Conservation (phyloP, 2,329 filamentous ascomycete species). For the Claviceps pusilla region DNA sequence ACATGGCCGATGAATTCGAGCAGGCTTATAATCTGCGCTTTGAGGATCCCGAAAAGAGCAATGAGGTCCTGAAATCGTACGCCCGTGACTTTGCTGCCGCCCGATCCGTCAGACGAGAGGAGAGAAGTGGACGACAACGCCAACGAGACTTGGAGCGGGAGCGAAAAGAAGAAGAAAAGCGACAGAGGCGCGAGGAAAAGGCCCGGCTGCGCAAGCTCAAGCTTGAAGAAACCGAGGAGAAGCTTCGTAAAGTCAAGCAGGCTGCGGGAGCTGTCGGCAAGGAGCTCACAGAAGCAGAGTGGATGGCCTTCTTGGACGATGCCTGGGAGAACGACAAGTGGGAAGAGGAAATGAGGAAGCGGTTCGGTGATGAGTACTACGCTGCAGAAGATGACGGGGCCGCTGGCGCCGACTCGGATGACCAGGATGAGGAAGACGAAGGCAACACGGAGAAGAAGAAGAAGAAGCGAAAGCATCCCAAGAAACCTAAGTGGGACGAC, state of each 20-base stretch:
- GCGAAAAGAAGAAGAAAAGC: conserved; percentile 64
- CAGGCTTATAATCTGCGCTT: conserved; percentile 92
- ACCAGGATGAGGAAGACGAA: conserved; percentile 23
- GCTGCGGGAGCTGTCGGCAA: conserved; percentile 66
- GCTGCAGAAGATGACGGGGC: conserved; percentile 44
- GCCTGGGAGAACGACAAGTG: conserved; percentile 81
- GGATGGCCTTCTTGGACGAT: conserved; percentile 70
- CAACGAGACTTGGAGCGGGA: conserved; percentile 64
- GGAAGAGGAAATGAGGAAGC: conserved; percentile 78
- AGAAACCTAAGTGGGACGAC: conserved; percentile 71
- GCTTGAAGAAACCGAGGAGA: conserved; percentile 78
- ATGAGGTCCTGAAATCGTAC: conserved; percentile 77
- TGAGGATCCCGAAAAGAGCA: conserved; percentile 76
- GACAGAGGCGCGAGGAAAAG: conserved; percentile 62
- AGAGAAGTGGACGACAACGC: conserved; percentile 60
- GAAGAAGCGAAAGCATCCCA: conserved; percentile 29
- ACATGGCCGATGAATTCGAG: conserved; percentile 78
- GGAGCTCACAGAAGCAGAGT: conserved; percentile 57
- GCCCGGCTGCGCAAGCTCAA: conserved; percentile 74
- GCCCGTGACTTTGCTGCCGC: conserved; percentile 71
- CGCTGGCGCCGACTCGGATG: conserved; percentile 47
- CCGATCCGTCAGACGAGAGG: conserved; percentile 75
- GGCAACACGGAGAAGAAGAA: conserved; percentile 31
- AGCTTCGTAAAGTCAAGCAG: conserved; percentile 75
- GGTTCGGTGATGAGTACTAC: conserved; percentile 87